Percentiles rank a stretch among this genome's conserved stretches.
Conservation (phyloP, 1,284 basidiomycete species). For the Malassezia psittaci region DNA sequence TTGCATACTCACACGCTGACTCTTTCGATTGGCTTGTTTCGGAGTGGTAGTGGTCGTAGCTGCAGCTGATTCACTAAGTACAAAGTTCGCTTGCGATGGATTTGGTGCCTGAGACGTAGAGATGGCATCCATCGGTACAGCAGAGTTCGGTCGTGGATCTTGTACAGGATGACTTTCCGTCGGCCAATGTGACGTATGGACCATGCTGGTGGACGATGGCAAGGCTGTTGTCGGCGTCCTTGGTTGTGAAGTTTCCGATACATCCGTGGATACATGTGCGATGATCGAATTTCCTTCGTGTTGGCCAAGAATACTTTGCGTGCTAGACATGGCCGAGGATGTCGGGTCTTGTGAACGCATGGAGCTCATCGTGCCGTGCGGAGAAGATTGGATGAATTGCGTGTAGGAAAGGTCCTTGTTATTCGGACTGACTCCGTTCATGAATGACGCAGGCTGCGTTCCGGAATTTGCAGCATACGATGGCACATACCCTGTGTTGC, state of each 20-base stretch:
- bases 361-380: neutral
- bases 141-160: neutral
- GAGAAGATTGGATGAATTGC: neutral
- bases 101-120: no score
- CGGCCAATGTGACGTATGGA: no score
- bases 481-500: no score
- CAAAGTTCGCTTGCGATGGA: no score
- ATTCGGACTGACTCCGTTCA: no score
- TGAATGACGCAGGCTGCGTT: no score
- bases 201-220: no score
- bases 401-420: no score
- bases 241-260: neutral
- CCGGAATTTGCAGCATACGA: no score
- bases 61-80: neutral
- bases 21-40: neutral
- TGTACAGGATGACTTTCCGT: neutral
- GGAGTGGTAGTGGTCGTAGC: neutral
- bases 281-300: neutral
- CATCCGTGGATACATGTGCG: neutral
- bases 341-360: neutral
- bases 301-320: neutral
- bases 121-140: no score
- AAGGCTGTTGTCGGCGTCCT: neutral
- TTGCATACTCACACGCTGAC: neutral
- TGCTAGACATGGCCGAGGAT: neutral